Conservation (phyloP, 2,329 filamentous ascomycete genomes). For the Neocatenulostroma microsporum region DNA sequence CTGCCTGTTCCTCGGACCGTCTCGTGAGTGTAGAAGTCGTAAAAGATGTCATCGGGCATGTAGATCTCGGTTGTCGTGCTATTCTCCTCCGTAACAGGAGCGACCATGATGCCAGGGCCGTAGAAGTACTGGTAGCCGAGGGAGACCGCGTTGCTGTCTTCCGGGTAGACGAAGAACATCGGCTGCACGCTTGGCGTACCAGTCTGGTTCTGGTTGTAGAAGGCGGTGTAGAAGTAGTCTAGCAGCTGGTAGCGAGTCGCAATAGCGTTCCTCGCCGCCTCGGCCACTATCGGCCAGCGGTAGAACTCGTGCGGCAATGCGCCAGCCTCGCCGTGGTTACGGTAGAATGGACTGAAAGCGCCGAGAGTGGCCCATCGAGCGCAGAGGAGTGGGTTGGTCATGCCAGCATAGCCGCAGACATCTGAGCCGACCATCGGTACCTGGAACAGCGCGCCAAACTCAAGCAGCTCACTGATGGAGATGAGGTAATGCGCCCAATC, state of each 20-base stretch:
- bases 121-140: constrained; percentile 54
- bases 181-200: constrained; percentile 62
- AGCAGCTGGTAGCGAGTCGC: constrained; percentile 66
- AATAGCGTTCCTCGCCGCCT: constrained; percentile 61
- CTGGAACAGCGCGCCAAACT: constrained; percentile 42
- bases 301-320: constrained; percentile 64
- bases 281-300: constrained; percentile 55
- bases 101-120: constrained; percentile 49
- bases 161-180: constrained; percentile 63
- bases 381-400: constrained; percentile 61
- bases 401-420: constrained; percentile 65
- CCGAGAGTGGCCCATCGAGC: constrained; percentile 68
- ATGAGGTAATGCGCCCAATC: constrained; percentile 39
- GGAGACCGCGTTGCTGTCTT: constrained; percentile 45
- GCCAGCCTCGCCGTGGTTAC: constrained; percentile 58
- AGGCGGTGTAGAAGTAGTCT: constrained; percentile 70
- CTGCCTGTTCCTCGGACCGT: constrained; percentile 40
- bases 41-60: constrained; percentile 52
- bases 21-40: constrained; percentile 51
- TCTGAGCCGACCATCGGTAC: constrained; percentile 49
- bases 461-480: constrained; percentile 36
- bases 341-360: constrained; percentile 68
- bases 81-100: constrained; percentile 48
- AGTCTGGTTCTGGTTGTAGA: constrained; percentile 51
- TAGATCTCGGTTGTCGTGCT: constrained; percentile 48